phyloP scores from a whole-genome alignment of 140 eudicot species.

The Oenanthe javanica region DNA sequence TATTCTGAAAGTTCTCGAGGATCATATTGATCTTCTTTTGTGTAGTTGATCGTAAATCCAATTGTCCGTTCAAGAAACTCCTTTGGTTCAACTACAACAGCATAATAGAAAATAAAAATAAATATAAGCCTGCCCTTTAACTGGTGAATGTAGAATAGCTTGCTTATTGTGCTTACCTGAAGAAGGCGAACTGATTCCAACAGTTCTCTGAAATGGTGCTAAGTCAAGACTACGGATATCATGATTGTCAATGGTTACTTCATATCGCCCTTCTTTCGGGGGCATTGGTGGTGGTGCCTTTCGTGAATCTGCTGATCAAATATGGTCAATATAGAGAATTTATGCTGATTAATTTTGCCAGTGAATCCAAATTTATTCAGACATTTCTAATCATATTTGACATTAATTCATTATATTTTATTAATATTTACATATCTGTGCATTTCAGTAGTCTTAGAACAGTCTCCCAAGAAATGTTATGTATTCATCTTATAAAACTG shows the following conservation, averaged over 20 bases:
- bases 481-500: not conserved
- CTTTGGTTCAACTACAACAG: conserved; percentile 51
- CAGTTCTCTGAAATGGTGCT: conserved; percentile 48
- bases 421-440: not conserved
- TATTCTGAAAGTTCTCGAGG: conserved; percentile 79
- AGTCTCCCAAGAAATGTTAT: no score
- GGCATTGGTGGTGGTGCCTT: conserved; percentile 80
- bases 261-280: conserved; percentile 75
- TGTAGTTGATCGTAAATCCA: conserved; percentile 76
- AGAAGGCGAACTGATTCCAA: conserved; percentile 42
- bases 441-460: not conserved
- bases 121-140: not conserved
- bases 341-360: not conserved
- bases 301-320: conserved; percentile 28
- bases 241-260: conserved; percentile 60
- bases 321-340: no score
- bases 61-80: conserved; percentile 69
- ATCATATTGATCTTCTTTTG: conserved; percentile 58
- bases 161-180: conserved; percentile 35
- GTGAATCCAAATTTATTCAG: not conserved
- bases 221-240: conserved; percentile 48
- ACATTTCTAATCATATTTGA: not conserved
- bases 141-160: not conserved
- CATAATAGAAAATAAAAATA: not conserved
- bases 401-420: not conserved